Conservation (phyloP, 495 filamentous ascomycete genomes). For the Trypethelium eluteriae region DNA sequence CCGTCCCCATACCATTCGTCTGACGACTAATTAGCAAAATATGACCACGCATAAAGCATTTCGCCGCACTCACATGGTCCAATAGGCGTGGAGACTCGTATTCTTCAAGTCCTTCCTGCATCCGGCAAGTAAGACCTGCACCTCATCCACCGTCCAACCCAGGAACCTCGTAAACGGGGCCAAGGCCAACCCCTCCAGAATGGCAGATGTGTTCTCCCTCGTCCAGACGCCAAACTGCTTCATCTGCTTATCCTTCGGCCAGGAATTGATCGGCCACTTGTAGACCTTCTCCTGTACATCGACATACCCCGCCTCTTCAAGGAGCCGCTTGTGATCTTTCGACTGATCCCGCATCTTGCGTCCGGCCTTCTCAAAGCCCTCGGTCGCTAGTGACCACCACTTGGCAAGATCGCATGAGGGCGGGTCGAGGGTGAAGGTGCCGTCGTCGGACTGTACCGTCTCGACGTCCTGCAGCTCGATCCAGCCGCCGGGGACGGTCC, state of each 20-base stretch:
- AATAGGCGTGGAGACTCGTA: conserved; percentile 17
- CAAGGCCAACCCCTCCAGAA: conserved; percentile 20
- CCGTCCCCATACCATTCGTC: conserved; percentile 8
- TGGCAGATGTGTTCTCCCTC: conserved; percentile 15
- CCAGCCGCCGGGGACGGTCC: conserved; percentile 41
- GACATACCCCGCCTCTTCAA: conserved; percentile 27
- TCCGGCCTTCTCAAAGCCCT: conserved; percentile 18
- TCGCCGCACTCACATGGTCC: conserved; percentile 11
- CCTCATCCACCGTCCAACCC: conserved; percentile 20
- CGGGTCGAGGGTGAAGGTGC: conserved; percentile 15
- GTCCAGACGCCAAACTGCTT: conserved; percentile 26
- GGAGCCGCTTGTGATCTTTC: conserved; percentile 13
- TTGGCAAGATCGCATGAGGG: conserved; percentile 5
- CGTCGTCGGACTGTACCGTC: conserved; percentile 22
- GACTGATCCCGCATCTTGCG: conserved; percentile 6
- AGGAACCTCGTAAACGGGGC: conserved; percentile 18
- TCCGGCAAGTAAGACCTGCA: conserved; percentile 19
- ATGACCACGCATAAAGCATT: neutral
- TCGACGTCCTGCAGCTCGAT: conserved; percentile 45
- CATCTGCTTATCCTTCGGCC: conserved; percentile 27
- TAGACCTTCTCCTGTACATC: conserved; percentile 24
- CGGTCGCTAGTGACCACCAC: conserved; percentile 16
- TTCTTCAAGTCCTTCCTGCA: conserved; percentile 15
- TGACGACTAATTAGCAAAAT: neutral
- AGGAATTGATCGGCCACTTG: conserved; percentile 28